Evolutionary conservation across 2,329 filamentous ascomycete species (phyloP).

Genomic region (Tolypocladium capitatum): DNA sequence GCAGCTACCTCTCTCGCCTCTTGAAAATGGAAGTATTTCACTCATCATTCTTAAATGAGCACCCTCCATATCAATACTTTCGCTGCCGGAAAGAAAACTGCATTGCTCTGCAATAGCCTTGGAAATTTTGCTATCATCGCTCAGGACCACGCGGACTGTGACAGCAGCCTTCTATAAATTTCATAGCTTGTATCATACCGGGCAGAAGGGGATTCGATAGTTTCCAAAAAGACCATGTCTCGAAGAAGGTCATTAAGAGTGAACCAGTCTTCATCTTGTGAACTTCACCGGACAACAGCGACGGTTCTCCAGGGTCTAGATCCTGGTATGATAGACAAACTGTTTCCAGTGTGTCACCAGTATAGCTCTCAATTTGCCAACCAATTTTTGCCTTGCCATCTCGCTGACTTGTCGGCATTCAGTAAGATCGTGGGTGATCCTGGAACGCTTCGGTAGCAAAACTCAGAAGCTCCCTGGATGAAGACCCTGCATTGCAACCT

Average conservation of each 20-base stretch:
- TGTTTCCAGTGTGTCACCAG: not conserved
- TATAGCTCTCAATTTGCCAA: not conserved
- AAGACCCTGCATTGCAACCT: constrained; percentile 30
- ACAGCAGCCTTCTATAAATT: constrained; percentile 30
- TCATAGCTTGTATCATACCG: constrained; percentile 49
- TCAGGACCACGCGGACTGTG: constrained; percentile 43
- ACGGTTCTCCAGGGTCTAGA: not conserved
- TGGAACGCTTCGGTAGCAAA: constrained; percentile 25
- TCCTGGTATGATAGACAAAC: not conserved
- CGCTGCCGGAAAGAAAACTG: constrained; percentile 28
- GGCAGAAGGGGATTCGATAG: constrained; percentile 51
- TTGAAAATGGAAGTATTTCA: constrained; percentile 31
- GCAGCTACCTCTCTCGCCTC: constrained; percentile 43
- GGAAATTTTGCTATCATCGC: constrained; percentile 39
- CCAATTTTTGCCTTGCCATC: not conserved
- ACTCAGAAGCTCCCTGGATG: constrained; percentile 46
- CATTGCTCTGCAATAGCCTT: constrained; percentile 36
- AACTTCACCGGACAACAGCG: not conserved
- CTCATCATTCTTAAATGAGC: not conserved
- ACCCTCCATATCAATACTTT: not conserved
- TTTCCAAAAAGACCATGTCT: constrained; percentile 57
- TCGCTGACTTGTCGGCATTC: not conserved
- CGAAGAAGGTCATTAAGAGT: constrained; percentile 28
- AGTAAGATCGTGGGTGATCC: not conserved
- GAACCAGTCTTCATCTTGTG: constrained; percentile 8